Percentiles rank a stretch among this genome's conserved stretches.
Evolutionary conservation across 805 yeast genomes (phyloP).

Genomic region (Torulaspora indica): DNA sequence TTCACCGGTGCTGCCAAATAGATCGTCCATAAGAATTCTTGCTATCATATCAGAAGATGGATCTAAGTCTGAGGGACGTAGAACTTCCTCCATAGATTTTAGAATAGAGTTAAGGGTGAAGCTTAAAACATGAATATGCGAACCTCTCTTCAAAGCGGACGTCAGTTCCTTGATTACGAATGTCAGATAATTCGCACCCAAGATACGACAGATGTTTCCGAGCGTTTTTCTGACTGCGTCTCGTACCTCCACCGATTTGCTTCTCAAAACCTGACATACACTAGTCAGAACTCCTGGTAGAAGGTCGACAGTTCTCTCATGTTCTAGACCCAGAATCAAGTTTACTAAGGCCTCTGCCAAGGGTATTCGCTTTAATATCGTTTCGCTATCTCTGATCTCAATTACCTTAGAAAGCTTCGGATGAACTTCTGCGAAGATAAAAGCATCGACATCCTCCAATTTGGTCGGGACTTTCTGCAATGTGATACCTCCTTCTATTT

Average conservation of each 20-base stretch:
- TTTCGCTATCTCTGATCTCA: constrained; percentile 68
- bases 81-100: constrained; percentile 43
- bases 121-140: constrained; percentile 89
- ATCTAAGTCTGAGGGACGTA: constrained; percentile 72
- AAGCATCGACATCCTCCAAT: constrained; percentile 39
- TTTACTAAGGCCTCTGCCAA: constrained; percentile 75
- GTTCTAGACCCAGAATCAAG: constrained; percentile 57
- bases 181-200: constrained; percentile 70
- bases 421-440: constrained; percentile 53
- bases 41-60: constrained; percentile 56
- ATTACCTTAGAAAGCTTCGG: constrained; percentile 60
- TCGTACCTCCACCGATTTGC: constrained; percentile 81
- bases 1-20: constrained; percentile 85
- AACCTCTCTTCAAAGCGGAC: constrained; percentile 77
- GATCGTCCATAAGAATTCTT: constrained; percentile 81
- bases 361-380: constrained; percentile 68
- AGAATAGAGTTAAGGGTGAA: constrained; percentile 76
- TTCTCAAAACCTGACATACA: constrained; percentile 82
- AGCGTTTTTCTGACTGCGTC: constrained; percentile 77
- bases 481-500: constrained; percentile 15
- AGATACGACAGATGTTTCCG: constrained; percentile 53
- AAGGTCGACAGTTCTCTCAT: constrained; percentile 49
- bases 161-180: constrained; percentile 76
- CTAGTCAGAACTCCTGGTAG: constrained; percentile 81
- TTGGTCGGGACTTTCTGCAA: constrained; percentile 38